Base-by-base conservation (phyloP, 164 flowering plant genomes). In the Vitis cinerea region DNA sequence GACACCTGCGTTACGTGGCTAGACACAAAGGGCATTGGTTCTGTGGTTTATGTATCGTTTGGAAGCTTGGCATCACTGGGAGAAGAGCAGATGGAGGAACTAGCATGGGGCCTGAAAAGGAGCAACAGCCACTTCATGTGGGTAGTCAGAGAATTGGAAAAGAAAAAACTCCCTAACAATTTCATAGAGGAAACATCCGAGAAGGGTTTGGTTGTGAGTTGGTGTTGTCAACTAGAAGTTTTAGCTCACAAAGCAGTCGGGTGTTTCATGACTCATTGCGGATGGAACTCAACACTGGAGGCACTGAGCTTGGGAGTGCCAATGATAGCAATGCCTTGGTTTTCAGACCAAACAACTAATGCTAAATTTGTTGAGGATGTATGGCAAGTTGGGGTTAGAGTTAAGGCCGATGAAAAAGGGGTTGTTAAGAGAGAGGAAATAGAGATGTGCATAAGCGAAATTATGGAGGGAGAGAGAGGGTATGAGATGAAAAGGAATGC, bases 241-340 rank as follows among this genome's bases (percentile, higher is more conserved):
- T 61, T 86, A 51, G 77, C 82, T 1, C 84, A 85, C 65, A 37
- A 59, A 48, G 66, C 88, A 0, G 59, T 86, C 0, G 90, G 90
- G 3, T 88, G 92, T 64, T 88, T 88, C 31, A 9, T 82, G 60
- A 84, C 84, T 0, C 90, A 88, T 50, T 80, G 87, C 58, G 89
- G 90, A 13, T 86, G 84, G 84, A 87, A 84, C 68, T 31, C 88
- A 10, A 82, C 82, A 0, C 51, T 84, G 9, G 92, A 88, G 73
- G 86, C 85, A 10, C 56, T 88, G 71, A 74, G 84, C 74, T 65
- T 82, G 50, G 92, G 90, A 10, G 85, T 88, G 68, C 88, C 88
- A 1, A 67, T 88, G 82, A 75, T 88, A 37, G 82, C 72, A 4
- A 57, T 83, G 68, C 88, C 92, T 8, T 81, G 78, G 48, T 81